These are phyloP conservation scores for Hydrangea macrophylla DNA, from an alignment of 148 eudicot species.

Conservation along the genomic window DNA sequence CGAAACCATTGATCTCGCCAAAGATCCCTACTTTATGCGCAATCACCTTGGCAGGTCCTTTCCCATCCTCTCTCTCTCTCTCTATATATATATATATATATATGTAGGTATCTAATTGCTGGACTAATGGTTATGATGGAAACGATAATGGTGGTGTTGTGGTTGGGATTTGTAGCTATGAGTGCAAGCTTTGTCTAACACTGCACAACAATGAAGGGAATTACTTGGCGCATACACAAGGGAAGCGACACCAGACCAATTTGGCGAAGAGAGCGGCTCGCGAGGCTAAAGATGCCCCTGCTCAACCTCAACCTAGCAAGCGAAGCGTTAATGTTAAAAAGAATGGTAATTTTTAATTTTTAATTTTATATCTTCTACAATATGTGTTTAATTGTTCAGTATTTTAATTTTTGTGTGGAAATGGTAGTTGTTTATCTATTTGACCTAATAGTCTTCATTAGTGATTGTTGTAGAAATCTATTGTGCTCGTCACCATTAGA, in stretches of 20 bases:
- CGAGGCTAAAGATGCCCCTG: constrained; percentile 95
- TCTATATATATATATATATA: not conserved
- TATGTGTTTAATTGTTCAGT: not conserved
- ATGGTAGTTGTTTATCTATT: too few species aligned
- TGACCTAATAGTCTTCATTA: too few species aligned
- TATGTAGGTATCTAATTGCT: too few species aligned
- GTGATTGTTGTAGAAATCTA: too few species aligned
- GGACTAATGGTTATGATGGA: not conserved
- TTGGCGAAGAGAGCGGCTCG: constrained; percentile 97
- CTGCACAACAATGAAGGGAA: constrained; percentile 97
- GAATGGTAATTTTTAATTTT: too few species aligned
- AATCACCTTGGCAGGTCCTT: constrained; percentile 84
- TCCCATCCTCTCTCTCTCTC: constrained; percentile 1
- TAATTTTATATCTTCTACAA: not conserved
- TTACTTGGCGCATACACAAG: constrained; percentile 97
- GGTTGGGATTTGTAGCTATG: constrained; percentile 45
- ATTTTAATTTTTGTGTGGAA: not conserved
- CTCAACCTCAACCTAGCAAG: constrained; percentile 92
- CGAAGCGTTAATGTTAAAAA: constrained; percentile 59
- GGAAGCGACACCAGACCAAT: constrained; percentile 95
- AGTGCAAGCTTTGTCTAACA: constrained; percentile 90
- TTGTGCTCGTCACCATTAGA: too few species aligned
- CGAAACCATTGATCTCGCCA: constrained; percentile 93
- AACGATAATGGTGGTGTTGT: not conserved
- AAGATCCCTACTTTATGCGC: constrained; percentile 98